phyloP scores from a whole-genome alignment of 2,329 filamentous ascomycete genomes.

The Xenosphaeropsis pyriputrescens region DNA sequence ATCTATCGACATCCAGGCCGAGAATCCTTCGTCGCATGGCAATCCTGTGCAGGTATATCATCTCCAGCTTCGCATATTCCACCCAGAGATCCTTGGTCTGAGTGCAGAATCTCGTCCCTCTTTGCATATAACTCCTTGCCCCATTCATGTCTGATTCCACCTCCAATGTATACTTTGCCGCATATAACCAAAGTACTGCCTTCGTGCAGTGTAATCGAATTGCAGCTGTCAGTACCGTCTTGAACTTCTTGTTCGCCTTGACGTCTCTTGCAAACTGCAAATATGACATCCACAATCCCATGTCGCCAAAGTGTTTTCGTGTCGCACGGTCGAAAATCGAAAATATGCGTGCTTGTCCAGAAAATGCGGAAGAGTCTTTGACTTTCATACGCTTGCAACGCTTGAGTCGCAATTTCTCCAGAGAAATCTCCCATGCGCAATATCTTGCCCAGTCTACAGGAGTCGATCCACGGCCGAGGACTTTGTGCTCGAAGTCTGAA shows the following conservation, averaged over 20 bases:
- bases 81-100: conserved; percentile 63
- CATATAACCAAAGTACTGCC: conserved; percentile 68
- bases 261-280: conserved; percentile 64
- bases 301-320: conserved; percentile 66
- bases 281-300: conserved; percentile 80
- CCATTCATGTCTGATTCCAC: conserved; percentile 74
- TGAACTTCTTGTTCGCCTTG: conserved; percentile 51
- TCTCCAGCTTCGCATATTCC: conserved; percentile 81
- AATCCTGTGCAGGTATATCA: conserved; percentile 80
- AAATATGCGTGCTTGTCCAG: conserved; percentile 71
- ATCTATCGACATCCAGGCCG: conserved; percentile 36
- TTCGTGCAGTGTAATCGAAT: conserved; percentile 78
- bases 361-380: conserved; percentile 47
- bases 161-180: conserved; percentile 67
- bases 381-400: conserved; percentile 70
- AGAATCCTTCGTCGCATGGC: conserved; percentile 56
- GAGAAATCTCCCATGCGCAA: conserved; percentile 53
- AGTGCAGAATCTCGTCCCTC: conserved; percentile 81
- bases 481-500: conserved; percentile 83
- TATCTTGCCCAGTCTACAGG: conserved; percentile 75
- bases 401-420: conserved; percentile 68
- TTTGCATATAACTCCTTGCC: conserved; percentile 74
- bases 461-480: conserved; percentile 67
- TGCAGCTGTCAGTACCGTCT: conserved; percentile 48
- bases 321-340: conserved; percentile 81